Conservation (phyloP, 225 moss, liverwort and hornwort genomes). For the Marchantia polymorpha region DNA sequence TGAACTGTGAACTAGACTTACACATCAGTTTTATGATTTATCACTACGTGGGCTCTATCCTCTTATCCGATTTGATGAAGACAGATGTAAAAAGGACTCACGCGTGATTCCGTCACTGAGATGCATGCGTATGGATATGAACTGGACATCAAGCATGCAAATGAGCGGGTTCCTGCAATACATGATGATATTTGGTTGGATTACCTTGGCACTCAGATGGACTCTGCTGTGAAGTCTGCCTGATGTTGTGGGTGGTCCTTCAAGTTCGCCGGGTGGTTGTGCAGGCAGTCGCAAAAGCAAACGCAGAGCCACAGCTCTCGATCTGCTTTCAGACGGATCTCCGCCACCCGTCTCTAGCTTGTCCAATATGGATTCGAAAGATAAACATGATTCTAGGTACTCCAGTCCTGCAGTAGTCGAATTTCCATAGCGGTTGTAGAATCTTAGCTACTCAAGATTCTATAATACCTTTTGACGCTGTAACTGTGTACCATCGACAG, state of each 20-base stretch:
- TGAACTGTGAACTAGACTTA: too few relatives aligned
- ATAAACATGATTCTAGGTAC: slow-evolving; percentile 46
- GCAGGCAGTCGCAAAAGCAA: slow-evolving; percentile 44
- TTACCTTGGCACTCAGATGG: slow-evolving; percentile 45
- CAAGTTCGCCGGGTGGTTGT: slow-evolving; percentile 19
- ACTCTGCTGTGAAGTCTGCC: slow-evolving; percentile 32
- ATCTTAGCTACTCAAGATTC: not conserved
- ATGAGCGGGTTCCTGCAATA: too few relatives aligned
- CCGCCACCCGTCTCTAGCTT: slow-evolving; percentile 36
- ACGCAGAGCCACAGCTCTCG: slow-evolving; percentile 43
- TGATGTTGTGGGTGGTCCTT: slow-evolving; percentile 24
- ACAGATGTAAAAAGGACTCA: too few relatives aligned
- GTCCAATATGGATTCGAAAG: slow-evolving; percentile 50
- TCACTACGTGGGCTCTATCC: too few relatives aligned
- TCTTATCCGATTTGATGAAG: too few relatives aligned
- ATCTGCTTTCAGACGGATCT: slow-evolving; percentile 34
- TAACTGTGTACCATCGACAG: not conserved
- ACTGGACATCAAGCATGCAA: too few relatives aligned
- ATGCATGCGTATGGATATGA: too few relatives aligned
- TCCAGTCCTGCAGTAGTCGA: slow-evolving; percentile 37
- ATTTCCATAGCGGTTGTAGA: not conserved
- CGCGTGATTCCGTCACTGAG: too few relatives aligned
- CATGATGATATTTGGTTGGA: too few relatives aligned
- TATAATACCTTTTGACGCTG: not conserved
- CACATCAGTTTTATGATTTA: too few relatives aligned